Conservation (phyloP, 208 protist species). For the Crithidia expoeki region DNA sequence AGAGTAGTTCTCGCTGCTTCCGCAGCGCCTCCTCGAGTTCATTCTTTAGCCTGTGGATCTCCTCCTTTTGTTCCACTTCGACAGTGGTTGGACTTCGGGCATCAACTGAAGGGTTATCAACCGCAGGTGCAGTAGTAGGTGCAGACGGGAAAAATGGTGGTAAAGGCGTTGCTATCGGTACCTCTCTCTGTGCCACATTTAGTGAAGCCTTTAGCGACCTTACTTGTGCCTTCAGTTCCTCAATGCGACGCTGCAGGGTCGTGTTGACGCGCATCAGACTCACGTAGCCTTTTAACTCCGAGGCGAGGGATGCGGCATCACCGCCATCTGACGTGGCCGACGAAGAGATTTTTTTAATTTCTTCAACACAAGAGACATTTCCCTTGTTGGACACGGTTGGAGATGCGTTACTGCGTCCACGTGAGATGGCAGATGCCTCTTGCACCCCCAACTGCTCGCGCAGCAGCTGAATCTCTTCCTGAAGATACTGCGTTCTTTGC, state of each 20-base stretch:
- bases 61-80: not conserved
- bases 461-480: constrained; percentile 50
- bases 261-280: constrained; percentile 70
- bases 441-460: constrained; percentile 42
- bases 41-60: not conserved
- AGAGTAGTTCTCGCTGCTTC: constrained; percentile 31
- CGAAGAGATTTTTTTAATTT: not conserved
- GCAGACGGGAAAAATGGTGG: not conserved
- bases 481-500: constrained; percentile 37
- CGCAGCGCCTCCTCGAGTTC: constrained; percentile 34
- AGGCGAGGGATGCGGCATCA: constrained; percentile 31
- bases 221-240: constrained; percentile 45
- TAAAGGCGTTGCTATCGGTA: not conserved
- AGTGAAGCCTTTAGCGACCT: not conserved
- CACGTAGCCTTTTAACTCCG: constrained; percentile 71
- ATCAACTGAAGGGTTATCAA: too few species aligned
- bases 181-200: not conserved
- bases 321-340: not conserved
- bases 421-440: constrained; percentile 33
- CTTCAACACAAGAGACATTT: not conserved
- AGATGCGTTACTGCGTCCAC: not conserved
- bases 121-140: not conserved
- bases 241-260: constrained; percentile 42
- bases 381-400: not conserved
- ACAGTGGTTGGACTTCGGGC: too few species aligned